These are phyloP conservation scores for Thozetella sp. DNA, from an alignment of 495 filamentous ascomycete genomes.

Conservation along the genomic window DNA sequence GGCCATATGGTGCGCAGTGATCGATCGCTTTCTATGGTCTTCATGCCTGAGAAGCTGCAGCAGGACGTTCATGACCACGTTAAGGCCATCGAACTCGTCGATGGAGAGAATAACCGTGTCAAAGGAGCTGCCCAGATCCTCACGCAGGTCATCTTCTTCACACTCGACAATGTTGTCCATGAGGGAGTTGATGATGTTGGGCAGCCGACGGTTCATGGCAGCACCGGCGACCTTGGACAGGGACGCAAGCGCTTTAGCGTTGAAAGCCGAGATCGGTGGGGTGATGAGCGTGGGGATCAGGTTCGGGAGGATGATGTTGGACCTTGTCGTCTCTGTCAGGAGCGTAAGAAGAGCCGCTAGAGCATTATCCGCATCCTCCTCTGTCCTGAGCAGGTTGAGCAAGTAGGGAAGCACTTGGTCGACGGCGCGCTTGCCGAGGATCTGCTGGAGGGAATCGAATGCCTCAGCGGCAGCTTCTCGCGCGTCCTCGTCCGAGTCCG, in stretches of 20 bases:
- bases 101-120: conserved; percentile 88
- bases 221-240: conserved; percentile 86
- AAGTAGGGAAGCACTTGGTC: conserved; percentile 95
- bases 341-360: conserved; percentile 89
- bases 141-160: conserved; percentile 73
- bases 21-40: conserved; percentile 80
- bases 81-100: conserved; percentile 94
- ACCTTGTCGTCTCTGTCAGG: conserved; percentile 88
- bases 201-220: conserved; percentile 86
- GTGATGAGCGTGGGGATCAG: conserved; percentile 90
- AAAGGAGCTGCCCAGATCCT: conserved; percentile 77
- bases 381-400: conserved; percentile 79
- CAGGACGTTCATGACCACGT: conserved; percentile 91
- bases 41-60: conserved; percentile 86
- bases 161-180: conserved; percentile 87
- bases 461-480: conserved; percentile 96
- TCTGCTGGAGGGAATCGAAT: conserved; percentile 91
- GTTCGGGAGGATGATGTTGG: conserved; percentile 95
- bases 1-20: conserved; percentile 77
- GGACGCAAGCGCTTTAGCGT: conserved; percentile 89
- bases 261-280: conserved; percentile 91
- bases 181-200: conserved; percentile 85
- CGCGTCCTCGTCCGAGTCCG: conserved; percentile 86
- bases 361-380: conserved; percentile 88
- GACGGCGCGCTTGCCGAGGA: conserved; percentile 89